Base-by-base conservation (phyloP, 2,329 filamentous ascomycete species). In the Cercospora zeae-maydis region DNA sequence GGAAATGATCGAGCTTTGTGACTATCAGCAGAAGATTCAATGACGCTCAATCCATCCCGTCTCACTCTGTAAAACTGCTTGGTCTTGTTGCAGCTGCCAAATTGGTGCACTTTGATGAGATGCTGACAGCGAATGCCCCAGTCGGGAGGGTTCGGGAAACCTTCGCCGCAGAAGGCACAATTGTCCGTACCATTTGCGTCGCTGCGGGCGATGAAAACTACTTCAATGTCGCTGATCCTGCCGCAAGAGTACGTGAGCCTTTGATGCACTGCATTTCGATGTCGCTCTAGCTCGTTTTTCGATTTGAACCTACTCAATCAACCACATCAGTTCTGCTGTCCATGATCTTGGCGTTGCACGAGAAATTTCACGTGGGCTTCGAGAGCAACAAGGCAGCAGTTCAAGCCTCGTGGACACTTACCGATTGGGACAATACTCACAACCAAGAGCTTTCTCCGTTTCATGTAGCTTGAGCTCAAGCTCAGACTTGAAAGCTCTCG, bases 121-220 rank as follows among this genome's bases (percentile, higher is more conserved):
- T 59, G 57, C 52, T 59, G 57, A 6, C 45, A 36, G 13, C 57
- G 45, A 10, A 45, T 59, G 19, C 57, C 57, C 57, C 57, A 59
- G 45, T 59, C 57, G 9, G 57, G 57, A 53, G 57, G 57, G 19
- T 53, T 52, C 4, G 45, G 45, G 27, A 59, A 59, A 1, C 47
- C 45, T 42, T 59, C 45, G 19, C 57, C 45, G 16, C 57, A 59
- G 45, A 52, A 59, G 1, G 45, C 47, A n/a, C 57, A 59, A 16
- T 16, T 39, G 11, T 51, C 57, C 13, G 27, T 31, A 19, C 24
- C 47, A 11, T 30, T 24, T 13, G 34, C 57, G 24, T 51, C 33
- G 19, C 19, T n/a, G 13, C 45, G 47, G 3, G 21, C 19, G 10
- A 51, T 51, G 45, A 42, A 59, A 5, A 52, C 42, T 34, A 34